Base-by-base conservation (phyloP, 805 yeast species). In the Cyberlindnera xylosilytica region DNA sequence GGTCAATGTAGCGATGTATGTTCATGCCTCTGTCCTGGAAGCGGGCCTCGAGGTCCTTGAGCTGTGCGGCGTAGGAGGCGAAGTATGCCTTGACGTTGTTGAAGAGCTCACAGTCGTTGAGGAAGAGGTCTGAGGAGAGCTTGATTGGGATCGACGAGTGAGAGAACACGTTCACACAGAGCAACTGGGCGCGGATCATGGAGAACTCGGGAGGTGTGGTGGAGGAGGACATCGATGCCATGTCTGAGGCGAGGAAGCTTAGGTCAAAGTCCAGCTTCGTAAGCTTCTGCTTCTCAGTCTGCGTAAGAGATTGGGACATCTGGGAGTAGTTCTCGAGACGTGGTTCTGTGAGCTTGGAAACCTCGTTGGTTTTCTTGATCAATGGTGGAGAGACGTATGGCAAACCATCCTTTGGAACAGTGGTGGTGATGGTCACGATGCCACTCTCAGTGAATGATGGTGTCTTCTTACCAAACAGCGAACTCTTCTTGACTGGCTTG, bases 71-170 rank as follows among this genome's bases (percentile, higher is more conserved):
- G 41, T 46, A 53, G 6, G 44, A 22, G 4, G 9, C 13, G 32
- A 65, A 68, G 15, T 47, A 53, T 18, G 32, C 18, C 32, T 56
- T 58, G 13, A 67, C 41, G 13, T 44, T 40, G 2, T 47, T 41
- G 26, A 63, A 32, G 32, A 35, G 41, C 26, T 52, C 57, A 30
- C 44, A 42, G 16, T 53, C 39, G 32, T 57, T 53, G 28, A 56
- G 30, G 17, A 67, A 47, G 20, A 64, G 39, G 36, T 61, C 64
- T 1, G 64, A 47, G 16, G 67, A 63, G n/a, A 73, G 45, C 39
- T 64, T 64, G 15, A 72, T 54, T 15, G 78, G 77, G 32, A 73
- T 68, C 1, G 71, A 61, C 19, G 57, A 50, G 8, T 53, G 60
- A 0, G 73, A 66, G 32, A 47, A 60, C 6, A 56, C 56, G 23